These are phyloP conservation scores for Effrenium voratum DNA, from an alignment of 73 alveolate genomes.

Conservation along the genomic window DNA sequence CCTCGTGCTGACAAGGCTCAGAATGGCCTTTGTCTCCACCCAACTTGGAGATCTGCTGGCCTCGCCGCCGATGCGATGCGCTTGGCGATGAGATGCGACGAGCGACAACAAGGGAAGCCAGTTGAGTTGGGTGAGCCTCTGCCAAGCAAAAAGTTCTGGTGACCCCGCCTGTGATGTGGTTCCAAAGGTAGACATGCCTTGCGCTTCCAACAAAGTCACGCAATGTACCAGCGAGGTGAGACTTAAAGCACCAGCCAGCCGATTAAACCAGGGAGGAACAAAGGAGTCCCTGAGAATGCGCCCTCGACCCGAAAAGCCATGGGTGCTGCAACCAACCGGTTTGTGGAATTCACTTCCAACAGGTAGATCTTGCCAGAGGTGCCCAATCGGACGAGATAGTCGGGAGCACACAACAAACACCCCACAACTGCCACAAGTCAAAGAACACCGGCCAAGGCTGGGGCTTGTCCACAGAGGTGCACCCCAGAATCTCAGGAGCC, in stretches of 20 bases:
- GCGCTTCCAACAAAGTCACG: background rate
- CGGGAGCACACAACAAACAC: too few relatives aligned
- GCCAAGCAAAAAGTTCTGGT: background rate
- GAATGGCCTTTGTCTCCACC: constrained; percentile 90
- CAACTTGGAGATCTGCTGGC: constrained; percentile 47
- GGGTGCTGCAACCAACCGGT: too few relatives aligned
- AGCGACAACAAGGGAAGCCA: background rate
- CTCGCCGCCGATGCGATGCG: background rate
- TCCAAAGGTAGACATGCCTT: constrained; percentile 89
- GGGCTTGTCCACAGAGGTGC: constrained; percentile 72
- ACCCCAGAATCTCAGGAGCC: constrained; percentile 73
- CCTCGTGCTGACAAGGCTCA: background rate
- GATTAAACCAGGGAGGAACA: too few relatives aligned
- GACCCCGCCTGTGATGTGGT: constrained; percentile 44
- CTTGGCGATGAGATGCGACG: background rate
- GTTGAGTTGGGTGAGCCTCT: background rate
- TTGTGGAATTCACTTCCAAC: too few relatives aligned
- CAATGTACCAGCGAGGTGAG: background rate
- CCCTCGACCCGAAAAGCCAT: too few relatives aligned
- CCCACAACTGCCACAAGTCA: too few relatives aligned
- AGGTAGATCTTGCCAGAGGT: too few relatives aligned
- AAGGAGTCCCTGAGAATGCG: too few relatives aligned
- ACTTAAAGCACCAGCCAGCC: too few relatives aligned
- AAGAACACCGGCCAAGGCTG: too few relatives aligned
- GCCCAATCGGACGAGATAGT: too few relatives aligned